A percentile compares a stretch with the other conserved stretches of the same genome.
These are phyloP conservation scores for Tolypocladium nubicola DNA, from an alignment of 2,329 filamentous ascomycete species.

Conservation along the genomic window DNA sequence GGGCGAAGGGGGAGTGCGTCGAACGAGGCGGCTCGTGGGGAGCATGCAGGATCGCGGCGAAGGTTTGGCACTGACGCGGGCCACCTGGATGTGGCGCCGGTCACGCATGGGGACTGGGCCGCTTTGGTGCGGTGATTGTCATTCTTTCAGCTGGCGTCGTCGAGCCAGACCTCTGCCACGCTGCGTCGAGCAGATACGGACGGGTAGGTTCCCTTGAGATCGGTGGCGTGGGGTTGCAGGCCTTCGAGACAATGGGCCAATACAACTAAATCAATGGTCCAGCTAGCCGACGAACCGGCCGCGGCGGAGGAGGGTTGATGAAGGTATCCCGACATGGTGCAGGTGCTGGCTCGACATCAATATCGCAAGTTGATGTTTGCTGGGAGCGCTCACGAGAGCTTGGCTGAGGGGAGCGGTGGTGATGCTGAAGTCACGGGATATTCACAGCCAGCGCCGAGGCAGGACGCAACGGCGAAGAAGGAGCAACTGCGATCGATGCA, in stretches of 20 bases:
- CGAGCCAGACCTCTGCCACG: conserved; percentile 8
- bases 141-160: conserved; percentile 8
- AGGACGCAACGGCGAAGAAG: background rate
- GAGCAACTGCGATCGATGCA: background rate
- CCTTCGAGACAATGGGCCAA: background rate
- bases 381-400: background rate
- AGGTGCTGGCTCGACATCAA: background rate
- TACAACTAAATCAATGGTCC: background rate
- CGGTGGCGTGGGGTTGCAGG: background rate
- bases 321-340: background rate
- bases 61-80: conserved; percentile 1
- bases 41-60: background rate
- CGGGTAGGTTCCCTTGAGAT: background rate
- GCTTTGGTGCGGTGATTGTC: background rate
- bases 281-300: background rate
- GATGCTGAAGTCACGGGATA: background rate
- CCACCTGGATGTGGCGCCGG: conserved; percentile 12
- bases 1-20: background rate
- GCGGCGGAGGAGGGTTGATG: background rate
- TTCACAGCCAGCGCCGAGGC: background rate
- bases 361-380: background rate
- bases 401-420: background rate
- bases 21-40: background rate
- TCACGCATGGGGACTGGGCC: background rate
- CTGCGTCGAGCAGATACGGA: background rate